These are phyloP conservation scores for Saccharomycodes ludwigii DNA, from an alignment of 805 yeast genomes.

Conservation along the genomic window DNA sequence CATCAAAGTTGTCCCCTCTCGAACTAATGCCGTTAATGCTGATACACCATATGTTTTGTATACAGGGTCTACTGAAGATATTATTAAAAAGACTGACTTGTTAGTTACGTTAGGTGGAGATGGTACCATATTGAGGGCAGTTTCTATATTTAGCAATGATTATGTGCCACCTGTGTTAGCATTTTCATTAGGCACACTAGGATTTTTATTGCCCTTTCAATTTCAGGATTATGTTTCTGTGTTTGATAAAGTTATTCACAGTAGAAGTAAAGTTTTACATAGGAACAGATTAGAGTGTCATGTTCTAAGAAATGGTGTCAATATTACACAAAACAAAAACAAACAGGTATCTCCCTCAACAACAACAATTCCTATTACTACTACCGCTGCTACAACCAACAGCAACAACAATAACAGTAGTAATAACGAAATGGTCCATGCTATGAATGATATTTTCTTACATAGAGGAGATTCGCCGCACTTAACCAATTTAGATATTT, in stretches of 20 bases:
- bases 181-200: slow-evolving; percentile 83
- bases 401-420: slow-evolving; percentile 8
- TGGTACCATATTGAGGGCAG: slow-evolving; percentile 82
- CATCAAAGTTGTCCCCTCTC: no score
- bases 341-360: slow-evolving; percentile 6
- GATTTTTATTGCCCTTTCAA: slow-evolving; percentile 82
- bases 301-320: slow-evolving; percentile 29
- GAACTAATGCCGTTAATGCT: slow-evolving; percentile 15
- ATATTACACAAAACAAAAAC: slow-evolving; percentile 3
- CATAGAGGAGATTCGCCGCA: slow-evolving; percentile 87
- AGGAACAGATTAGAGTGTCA: slow-evolving; percentile 74
- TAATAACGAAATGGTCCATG: slow-evolving; percentile 38
- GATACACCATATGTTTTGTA: slow-evolving; percentile 31
- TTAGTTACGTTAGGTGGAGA: slow-evolving; percentile 92
- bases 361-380: slow-evolving; percentile 4
- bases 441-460: slow-evolving; percentile 84
- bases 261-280: slow-evolving; percentile 60
- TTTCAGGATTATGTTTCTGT: slow-evolving; percentile 47
- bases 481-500: slow-evolving; percentile 71
- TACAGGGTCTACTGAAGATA: slow-evolving; percentile 47
- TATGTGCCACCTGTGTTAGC: slow-evolving; percentile 81
- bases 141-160: slow-evolving; percentile 57
- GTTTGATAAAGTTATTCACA: slow-evolving; percentile 52
- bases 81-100: slow-evolving; percentile 59
- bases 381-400: slow-evolving; percentile 4